Conservation (phyloP, 257 asterid genomes). For the Petunia axillaris region DNA sequence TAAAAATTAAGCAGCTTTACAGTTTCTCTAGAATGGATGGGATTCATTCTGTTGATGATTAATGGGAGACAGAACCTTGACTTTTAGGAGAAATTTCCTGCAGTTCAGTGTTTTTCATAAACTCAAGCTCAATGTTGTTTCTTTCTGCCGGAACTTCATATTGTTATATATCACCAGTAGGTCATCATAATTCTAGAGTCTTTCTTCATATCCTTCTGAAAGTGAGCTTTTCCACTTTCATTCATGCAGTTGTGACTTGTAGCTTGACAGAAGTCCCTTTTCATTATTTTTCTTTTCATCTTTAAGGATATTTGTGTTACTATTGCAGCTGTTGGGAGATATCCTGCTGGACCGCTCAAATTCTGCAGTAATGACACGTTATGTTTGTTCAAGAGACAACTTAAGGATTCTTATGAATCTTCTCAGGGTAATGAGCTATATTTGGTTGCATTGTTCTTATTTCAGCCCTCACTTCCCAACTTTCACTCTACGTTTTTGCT, state of each 20-base stretch:
- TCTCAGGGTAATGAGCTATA: conserved; percentile 65
- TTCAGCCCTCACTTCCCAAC: neutral
- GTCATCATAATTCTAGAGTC: neutral
- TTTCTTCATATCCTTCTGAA: neutral
- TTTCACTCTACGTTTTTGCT: neutral
- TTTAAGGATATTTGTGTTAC: conserved; percentile 13
- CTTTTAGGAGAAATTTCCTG: neutral
- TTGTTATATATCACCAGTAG: neutral
- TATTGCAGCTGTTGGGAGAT: conserved; percentile 79
- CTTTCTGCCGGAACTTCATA: neutral
- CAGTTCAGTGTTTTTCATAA: neutral
- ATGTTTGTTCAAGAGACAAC: conserved; percentile 82
- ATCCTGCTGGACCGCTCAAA: conserved; percentile 89
- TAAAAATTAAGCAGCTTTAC: neutral
- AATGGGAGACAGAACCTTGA: neutral
- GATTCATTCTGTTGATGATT: conserved; percentile 23
- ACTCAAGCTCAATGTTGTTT: neutral
- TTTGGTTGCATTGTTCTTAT: conserved; percentile 1
- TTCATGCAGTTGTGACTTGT: conserved; percentile 12
- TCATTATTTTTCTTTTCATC: neutral
- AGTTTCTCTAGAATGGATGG: conserved; percentile 4
- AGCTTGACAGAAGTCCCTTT: neutral
- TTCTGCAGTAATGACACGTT: conserved; percentile 78
- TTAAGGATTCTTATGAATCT: conserved; percentile 96
- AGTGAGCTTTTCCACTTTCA: conserved; percentile 1